These are phyloP conservation scores for Cytidiella melzeri DNA, from an alignment of 768 basidiomycete genomes.

Conservation along the genomic window DNA sequence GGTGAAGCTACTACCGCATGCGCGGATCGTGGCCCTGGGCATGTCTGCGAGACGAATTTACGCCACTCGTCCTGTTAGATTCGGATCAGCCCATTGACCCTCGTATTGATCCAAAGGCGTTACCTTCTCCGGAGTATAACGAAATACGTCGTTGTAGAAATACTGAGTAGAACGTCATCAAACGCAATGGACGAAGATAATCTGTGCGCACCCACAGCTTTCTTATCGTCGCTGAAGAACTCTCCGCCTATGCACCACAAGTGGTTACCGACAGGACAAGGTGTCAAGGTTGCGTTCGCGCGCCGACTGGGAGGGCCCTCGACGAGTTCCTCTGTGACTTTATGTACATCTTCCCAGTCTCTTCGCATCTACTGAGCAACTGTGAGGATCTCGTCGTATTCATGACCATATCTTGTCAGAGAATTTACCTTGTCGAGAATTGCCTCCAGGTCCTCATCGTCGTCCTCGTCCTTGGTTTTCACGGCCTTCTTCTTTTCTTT, in stretches of 20 bases:
- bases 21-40: conserved; percentile 83
- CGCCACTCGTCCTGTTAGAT: conserved; percentile 84
- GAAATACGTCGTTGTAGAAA: conserved; percentile 84
- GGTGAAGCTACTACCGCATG: conserved; percentile 76
- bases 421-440: conserved; percentile 69
- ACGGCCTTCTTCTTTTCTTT: conserved; percentile 60
- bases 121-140: conserved; percentile 81
- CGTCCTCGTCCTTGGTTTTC: conserved; percentile 52
- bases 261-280: conserved; percentile 76
- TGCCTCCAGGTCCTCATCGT: conserved; percentile 75
- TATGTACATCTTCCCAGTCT: conserved; percentile 80
- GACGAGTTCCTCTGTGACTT: conserved; percentile 79
- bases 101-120: not conserved
- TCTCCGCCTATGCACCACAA: conserved; percentile 85
- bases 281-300: conserved; percentile 76
- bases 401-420: not conserved
- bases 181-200: not conserved
- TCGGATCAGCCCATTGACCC: no score
- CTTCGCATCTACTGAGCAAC: conserved; percentile 57
- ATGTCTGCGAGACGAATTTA: conserved; percentile 75
- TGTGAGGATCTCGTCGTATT: conserved; percentile 1
- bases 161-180: conserved; percentile 37
- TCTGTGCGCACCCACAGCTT: conserved; percentile 40
- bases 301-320: conserved; percentile 78
- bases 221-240: conserved; percentile 82